Percentiles rank a stretch among this genome's conserved stretches.
Conservation (phyloP, 2,329 filamentous ascomycete genomes). For the Verticillium zaregamsianum region DNA sequence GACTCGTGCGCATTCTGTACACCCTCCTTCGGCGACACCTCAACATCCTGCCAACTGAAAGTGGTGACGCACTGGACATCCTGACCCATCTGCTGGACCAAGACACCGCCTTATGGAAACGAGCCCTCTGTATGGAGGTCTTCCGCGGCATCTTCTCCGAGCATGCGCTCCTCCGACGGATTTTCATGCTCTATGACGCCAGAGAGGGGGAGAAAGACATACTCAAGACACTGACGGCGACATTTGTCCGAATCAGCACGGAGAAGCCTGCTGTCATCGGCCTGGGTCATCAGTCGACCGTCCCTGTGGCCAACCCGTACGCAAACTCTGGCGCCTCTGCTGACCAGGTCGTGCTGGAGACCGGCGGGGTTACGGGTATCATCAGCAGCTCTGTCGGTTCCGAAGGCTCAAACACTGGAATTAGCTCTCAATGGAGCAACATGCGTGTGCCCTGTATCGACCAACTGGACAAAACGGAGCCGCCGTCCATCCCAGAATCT, state of each 20-base stretch:
- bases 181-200: slow-evolving; percentile 77
- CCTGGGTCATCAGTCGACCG: slow-evolving; percentile 80
- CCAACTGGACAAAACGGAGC: slow-evolving; percentile 86
- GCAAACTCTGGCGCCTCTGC: slow-evolving; percentile 54
- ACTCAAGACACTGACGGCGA: slow-evolving; percentile 76
- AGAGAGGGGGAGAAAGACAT: slow-evolving; percentile 69
- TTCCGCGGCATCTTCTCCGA: slow-evolving; percentile 84
- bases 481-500: slow-evolving; percentile 80
- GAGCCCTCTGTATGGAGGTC: slow-evolving; percentile 86
- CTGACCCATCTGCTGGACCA: slow-evolving; percentile 85
- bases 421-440: slow-evolving; percentile 88
- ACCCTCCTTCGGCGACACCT: slow-evolving; percentile 77
- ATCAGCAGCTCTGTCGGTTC: slow-evolving; percentile 66
- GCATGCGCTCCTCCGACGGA: slow-evolving; percentile 69
- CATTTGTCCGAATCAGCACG: slow-evolving; percentile 87
- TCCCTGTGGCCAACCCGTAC: slow-evolving; percentile 60
- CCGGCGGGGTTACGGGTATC: slow-evolving; percentile 80
- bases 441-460: slow-evolving; percentile 87
- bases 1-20: slow-evolving; percentile 78
- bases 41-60: slow-evolving; percentile 69
- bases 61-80: slow-evolving; percentile 75
- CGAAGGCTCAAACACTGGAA: slow-evolving; percentile 66
- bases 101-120: slow-evolving; percentile 80
- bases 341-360: slow-evolving; percentile 86
- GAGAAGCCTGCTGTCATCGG: slow-evolving; percentile 90